Conservation (phyloP, 495 filamentous ascomycete species). For the Recurvomyces mirabilis region DNA sequence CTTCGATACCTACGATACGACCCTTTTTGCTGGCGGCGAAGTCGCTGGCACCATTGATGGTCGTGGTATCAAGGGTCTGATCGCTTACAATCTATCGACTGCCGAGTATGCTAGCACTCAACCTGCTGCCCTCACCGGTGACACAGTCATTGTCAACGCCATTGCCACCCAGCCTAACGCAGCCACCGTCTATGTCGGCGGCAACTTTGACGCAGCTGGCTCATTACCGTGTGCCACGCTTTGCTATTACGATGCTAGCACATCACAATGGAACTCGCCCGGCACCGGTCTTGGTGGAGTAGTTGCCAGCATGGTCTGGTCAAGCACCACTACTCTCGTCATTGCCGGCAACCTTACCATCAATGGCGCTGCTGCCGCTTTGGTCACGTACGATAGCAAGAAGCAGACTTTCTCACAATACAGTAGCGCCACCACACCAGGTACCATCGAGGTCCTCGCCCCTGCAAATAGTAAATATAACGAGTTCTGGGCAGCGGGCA, state of each 20-base stretch:
- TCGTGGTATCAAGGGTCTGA: conserved; percentile 56
- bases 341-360: conserved; percentile 66
- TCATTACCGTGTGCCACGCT: conserved; percentile 68
- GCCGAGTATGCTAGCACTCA: conserved; percentile 50
- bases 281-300: conserved; percentile 57
- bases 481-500: conserved; percentile 71
- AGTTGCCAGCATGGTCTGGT: conserved; percentile 65
- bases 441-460: conserved; percentile 64
- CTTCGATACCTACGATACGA: conserved; percentile 53
- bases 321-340: conserved; percentile 53
- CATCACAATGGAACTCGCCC: conserved; percentile 65
- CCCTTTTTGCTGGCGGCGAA: conserved; percentile 71
- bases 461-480: conserved; percentile 54
- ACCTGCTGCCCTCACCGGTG: conserved; percentile 57
- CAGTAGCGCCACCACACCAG: conserved; percentile 59
- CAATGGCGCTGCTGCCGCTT: conserved; percentile 47
- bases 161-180: conserved; percentile 57
- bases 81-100: conserved; percentile 62
- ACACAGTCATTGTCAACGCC: conserved; percentile 58
- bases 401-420: conserved; percentile 53
- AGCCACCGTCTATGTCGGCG: conserved; percentile 71
- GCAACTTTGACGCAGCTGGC: conserved; percentile 71
- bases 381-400: conserved; percentile 60
- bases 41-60: conserved; percentile 58
- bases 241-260: conserved; percentile 60